phyloP scores from a whole-genome alignment of 2,329 filamentous ascomycete genomes.

The Berkeleyomyces rouxiae region DNA sequence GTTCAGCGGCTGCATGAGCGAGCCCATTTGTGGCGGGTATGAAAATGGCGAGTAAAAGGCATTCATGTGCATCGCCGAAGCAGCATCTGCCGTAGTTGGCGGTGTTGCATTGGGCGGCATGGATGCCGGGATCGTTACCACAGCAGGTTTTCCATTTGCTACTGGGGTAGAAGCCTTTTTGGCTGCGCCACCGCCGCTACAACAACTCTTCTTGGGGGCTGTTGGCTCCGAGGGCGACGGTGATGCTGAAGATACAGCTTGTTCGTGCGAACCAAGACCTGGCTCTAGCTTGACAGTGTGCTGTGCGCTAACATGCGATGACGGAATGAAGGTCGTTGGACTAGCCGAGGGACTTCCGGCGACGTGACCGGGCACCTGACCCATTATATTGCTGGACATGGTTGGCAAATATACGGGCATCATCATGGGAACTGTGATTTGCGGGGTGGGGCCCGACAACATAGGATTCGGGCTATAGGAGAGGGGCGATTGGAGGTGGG shows the following conservation, averaged over 20 bases:
- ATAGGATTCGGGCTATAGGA: background rate
- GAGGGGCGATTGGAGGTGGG: slow-evolving; percentile 9
- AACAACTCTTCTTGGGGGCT: slow-evolving; percentile 15
- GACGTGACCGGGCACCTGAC: background rate
- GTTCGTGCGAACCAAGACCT: background rate
- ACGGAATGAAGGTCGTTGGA: slow-evolving; percentile 14
- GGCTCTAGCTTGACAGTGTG: slow-evolving; percentile 6
- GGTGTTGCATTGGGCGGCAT: slow-evolving; percentile 22
- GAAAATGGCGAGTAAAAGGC: slow-evolving; percentile 25
- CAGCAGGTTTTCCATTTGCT: background rate
- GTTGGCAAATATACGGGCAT: slow-evolving; percentile 6
- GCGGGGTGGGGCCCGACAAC: slow-evolving; percentile 6
- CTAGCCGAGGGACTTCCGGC: slow-evolving; percentile 2
- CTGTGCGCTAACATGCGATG: slow-evolving; percentile 15
- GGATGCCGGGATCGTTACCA: background rate
- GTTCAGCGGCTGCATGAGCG: slow-evolving; percentile 37
- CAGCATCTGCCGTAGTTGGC: slow-evolving; percentile 17
- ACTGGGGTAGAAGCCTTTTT: background rate
- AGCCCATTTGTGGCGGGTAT: slow-evolving; percentile 37
- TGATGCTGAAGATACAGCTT: background rate
- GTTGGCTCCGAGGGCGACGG: background rate
- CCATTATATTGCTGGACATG: slow-evolving; percentile 8
- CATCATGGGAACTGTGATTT: slow-evolving; percentile 11
- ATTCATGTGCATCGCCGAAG: slow-evolving; percentile 23
- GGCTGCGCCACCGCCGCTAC: slow-evolving; percentile 14